Percentiles rank a stretch among this genome's conserved stretches.
These are phyloP conservation scores for Boletus fagicola DNA, from an alignment of 768 basidiomycete species.

Conservation along the genomic window DNA sequence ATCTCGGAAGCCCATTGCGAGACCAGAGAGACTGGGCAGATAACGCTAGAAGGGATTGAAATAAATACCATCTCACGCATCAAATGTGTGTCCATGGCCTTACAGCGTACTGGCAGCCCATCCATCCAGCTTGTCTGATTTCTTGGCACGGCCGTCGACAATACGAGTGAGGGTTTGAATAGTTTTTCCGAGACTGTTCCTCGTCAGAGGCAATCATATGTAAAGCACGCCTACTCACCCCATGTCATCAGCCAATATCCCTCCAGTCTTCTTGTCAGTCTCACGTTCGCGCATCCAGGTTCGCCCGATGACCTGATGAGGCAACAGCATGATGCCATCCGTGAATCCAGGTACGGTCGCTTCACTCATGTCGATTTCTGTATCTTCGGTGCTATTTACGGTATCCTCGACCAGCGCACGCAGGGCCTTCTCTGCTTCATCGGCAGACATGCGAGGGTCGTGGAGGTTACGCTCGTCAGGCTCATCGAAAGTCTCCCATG, in stretches of 20 bases:
- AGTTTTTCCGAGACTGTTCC: conserved; percentile 74
- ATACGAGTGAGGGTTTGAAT: conserved; percentile 89
- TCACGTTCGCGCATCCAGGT: conserved; percentile 89
- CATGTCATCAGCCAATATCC: conserved; percentile 92
- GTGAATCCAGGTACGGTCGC: conserved; percentile 76
- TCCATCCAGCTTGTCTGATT: conserved; percentile 67
- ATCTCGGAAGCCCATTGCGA: conserved; percentile 91
- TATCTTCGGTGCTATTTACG: conserved; percentile 50
- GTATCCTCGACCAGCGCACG: conserved; percentile 72
- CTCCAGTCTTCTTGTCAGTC: conserved; percentile 72
- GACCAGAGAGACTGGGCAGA: conserved; percentile 85
- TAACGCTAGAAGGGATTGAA: conserved; percentile 52
- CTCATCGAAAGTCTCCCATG: conserved; percentile 33
- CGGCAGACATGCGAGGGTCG: conserved; percentile 38
- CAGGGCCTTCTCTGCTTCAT: conserved; percentile 75
- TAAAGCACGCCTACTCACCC: conserved; percentile 46
- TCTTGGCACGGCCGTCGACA: conserved; percentile 72
- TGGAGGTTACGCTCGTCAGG: conserved; percentile 26
- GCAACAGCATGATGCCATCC: conserved; percentile 66
- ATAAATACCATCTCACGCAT: neutral
- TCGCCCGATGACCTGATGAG: conserved; percentile 86
- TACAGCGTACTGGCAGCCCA: conserved; percentile 73
- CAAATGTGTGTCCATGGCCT: conserved; percentile 21
- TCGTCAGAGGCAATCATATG: conserved; percentile 5
- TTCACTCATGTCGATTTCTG: conserved; percentile 56